phyloP scores from a whole-genome alignment of 164 flowering plant species.

The Magnolia kwangsiensis region DNA sequence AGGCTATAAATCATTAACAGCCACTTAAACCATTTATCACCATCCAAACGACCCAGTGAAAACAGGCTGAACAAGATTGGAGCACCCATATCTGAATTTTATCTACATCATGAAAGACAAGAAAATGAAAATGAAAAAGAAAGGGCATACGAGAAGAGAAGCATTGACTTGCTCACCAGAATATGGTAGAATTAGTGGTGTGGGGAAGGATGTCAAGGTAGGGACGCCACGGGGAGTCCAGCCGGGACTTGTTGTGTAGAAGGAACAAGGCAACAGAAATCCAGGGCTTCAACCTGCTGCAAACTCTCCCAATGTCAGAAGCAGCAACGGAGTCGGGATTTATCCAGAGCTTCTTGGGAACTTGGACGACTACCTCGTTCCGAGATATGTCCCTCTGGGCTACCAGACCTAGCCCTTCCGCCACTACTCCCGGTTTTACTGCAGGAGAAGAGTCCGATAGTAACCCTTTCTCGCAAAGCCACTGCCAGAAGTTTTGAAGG shows the following conservation, averaged over 20 bases:
- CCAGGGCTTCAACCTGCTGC: conserved; percentile 84
- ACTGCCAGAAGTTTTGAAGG: conserved; percentile 65
- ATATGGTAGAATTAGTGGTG: conserved; percentile 66
- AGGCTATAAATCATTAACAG: too few relatives aligned
- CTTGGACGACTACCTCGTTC: conserved; percentile 82
- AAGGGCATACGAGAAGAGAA: neutral
- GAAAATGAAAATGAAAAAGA: neutral
- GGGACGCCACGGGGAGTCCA: conserved; percentile 54
- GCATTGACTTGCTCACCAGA: conserved; percentile 36
- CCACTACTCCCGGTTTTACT: conserved; percentile 51
- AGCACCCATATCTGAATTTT: too few relatives aligned
- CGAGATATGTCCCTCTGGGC: conserved; percentile 57
- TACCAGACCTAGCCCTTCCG: conserved; percentile 75
- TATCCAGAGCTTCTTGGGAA: conserved; percentile 81
- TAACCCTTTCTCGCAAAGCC: conserved; percentile 63
- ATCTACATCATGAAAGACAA: too few relatives aligned
- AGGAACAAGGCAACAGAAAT: conserved; percentile 78
- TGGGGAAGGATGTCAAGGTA: conserved; percentile 74
- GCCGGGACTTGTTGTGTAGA: conserved; percentile 59
- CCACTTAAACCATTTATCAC: too few relatives aligned
- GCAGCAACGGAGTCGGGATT: conserved; percentile 69
- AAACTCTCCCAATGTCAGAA: conserved; percentile 74
- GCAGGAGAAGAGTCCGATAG: conserved; percentile 52
- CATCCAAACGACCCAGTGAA: too few relatives aligned
- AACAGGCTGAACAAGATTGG: too few relatives aligned